Percentiles rank a stretch among this genome's conserved stretches.
Conservation (phyloP, 768 basidiomycete genomes). For the Mycena rebaudengoi region DNA sequence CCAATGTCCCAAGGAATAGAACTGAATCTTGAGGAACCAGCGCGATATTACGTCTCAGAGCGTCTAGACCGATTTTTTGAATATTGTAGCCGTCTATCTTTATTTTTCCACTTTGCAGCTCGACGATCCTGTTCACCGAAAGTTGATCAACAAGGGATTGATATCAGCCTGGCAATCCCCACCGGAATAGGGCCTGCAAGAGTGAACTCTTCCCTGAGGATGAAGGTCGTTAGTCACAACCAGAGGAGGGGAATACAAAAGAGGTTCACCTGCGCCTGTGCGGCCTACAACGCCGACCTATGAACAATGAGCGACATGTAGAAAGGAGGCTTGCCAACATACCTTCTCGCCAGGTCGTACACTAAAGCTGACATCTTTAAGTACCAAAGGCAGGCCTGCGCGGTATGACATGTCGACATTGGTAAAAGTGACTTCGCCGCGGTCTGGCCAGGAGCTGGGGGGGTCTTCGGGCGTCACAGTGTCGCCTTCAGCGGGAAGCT, state of each 20-base stretch:
- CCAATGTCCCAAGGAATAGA: constrained; percentile 59
- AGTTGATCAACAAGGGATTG: too few species aligned
- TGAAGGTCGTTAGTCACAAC: not conserved
- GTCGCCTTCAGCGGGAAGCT: constrained; percentile 66
- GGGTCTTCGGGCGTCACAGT: constrained; percentile 53
- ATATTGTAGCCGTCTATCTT: constrained; percentile 66
- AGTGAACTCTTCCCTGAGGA: constrained; percentile 61
- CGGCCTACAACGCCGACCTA: constrained; percentile 58
- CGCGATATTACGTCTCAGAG: constrained; percentile 60
- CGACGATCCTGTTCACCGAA: too few species aligned
- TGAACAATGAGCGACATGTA: not conserved
- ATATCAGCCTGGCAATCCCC: too few species aligned
- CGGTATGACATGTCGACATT: constrained; percentile 69
- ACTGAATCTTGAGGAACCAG: constrained; percentile 77
- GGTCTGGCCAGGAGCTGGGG: constrained; percentile 56
- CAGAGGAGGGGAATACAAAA: not conserved
- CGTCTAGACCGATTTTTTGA: constrained; percentile 60
- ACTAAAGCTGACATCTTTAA: constrained; percentile 66
- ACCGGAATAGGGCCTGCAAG: constrained; percentile 65
- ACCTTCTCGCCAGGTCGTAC: constrained; percentile 69
- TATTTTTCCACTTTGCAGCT: constrained; percentile 65
- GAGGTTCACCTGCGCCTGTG: constrained; percentile 44
- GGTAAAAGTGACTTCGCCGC: constrained; percentile 63
- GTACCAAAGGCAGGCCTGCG: constrained; percentile 67
- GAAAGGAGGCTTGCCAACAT: not conserved